Evolutionary conservation across 78 protist species (phyloP).

Genomic region (Dictyostelium firmibasis): DNA sequence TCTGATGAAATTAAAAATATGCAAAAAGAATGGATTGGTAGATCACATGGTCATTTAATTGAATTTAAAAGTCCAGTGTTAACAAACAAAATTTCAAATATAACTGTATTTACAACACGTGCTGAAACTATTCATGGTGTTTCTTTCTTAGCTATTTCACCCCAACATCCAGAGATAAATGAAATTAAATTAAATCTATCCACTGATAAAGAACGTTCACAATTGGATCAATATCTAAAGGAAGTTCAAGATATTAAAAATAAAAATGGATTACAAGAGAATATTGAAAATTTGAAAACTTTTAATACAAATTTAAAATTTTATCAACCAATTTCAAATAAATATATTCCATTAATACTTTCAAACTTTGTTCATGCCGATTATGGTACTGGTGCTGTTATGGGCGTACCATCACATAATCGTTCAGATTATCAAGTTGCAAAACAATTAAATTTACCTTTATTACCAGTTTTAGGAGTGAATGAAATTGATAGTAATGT

Average conservation of each 20-base stretch:
- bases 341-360: slow-evolving; percentile 22
- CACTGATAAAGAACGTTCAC: not conserved
- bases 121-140: slow-evolving; percentile 93
- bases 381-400: slow-evolving; percentile 92
- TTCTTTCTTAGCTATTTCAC: slow-evolving; percentile 72
- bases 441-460: slow-evolving; percentile 1
- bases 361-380: slow-evolving; percentile 84
- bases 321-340: not conserved
- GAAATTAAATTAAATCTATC: not conserved
- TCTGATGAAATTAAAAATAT: slow-evolving; percentile 88
- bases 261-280: not conserved
- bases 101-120: slow-evolving; percentile 89
- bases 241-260: not conserved
- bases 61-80: not conserved
- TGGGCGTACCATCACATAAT: slow-evolving; percentile 97
- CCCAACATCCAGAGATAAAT: slow-evolving; percentile 39
- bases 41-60: slow-evolving; percentile 78
- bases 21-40: slow-evolving; percentile 95
- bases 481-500: not conserved
- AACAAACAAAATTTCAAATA: not conserved
- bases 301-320: slow-evolving; percentile 8
- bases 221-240: not conserved
- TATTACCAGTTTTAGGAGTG: slow-evolving; percentile 23
- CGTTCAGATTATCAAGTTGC: slow-evolving; percentile 91
- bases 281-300: not conserved